Percentiles rank a stretch among this genome's conserved stretches.
Evolutionary conservation across 2,329 filamentous ascomycete species (phyloP).

Genomic region (Tolypocladium sp.): DNA sequence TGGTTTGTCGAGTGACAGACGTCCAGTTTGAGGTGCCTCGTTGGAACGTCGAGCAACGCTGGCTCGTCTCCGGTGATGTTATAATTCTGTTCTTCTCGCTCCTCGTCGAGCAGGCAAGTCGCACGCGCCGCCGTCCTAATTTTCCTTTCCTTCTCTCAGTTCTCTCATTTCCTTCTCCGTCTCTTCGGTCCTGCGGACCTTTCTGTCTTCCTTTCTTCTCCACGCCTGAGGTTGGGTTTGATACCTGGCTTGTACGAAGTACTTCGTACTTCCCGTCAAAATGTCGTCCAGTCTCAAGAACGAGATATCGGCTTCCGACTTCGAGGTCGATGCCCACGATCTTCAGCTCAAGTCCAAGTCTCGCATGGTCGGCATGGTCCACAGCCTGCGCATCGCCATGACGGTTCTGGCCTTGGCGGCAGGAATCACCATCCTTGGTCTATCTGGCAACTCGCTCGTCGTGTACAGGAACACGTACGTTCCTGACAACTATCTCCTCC

Average conservation of each 20-base stretch:
- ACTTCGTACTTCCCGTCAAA: neutral
- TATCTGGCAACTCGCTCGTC: slow-evolving; percentile 43
- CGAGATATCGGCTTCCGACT: slow-evolving; percentile 34
- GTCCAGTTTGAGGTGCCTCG: neutral
- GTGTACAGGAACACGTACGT: slow-evolving; percentile 47
- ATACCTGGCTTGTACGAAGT: neutral
- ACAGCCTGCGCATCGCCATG: slow-evolving; percentile 36
- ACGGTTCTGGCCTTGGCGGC: slow-evolving; percentile 41
- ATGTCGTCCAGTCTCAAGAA: slow-evolving; percentile 25
- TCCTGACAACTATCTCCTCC: slow-evolving; percentile 35
- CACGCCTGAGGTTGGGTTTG: neutral
- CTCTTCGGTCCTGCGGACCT: neutral
- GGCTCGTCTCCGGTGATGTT: neutral
- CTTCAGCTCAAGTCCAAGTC: slow-evolving; percentile 26
- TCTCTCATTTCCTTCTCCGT: neutral
- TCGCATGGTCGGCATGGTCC: slow-evolving; percentile 28
- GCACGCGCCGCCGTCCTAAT: neutral
- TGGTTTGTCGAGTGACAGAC: neutral
- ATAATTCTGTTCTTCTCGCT: neutral
- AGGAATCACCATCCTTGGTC: slow-evolving; percentile 42
- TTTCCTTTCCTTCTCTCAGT: slow-evolving; percentile 3
- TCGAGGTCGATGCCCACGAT: slow-evolving; percentile 35
- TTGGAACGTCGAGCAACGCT: neutral
- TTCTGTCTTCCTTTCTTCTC: slow-evolving; percentile 2
- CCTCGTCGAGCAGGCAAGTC: neutral